Conservation (phyloP, 768 basidiomycete genomes). For the Phaeotremella fagi region DNA sequence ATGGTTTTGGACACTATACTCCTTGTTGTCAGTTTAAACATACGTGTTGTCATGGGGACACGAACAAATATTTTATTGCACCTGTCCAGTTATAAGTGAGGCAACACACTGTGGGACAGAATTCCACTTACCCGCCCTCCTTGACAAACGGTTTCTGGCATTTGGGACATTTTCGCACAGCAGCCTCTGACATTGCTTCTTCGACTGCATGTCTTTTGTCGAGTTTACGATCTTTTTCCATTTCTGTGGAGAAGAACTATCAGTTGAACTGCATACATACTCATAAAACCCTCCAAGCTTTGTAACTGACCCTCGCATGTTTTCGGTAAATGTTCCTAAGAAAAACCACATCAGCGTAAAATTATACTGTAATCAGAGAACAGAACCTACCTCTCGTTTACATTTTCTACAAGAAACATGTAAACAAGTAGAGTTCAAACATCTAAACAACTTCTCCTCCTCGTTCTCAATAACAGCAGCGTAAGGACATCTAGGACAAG, state of each 20-base stretch:
- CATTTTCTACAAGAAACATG: conserved; percentile 74
- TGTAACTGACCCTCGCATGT: conserved; percentile 43
- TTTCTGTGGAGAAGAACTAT: conserved; percentile 51
- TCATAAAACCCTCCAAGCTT: too few species aligned
- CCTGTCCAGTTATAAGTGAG: not conserved
- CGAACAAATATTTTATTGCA: conserved; percentile 74
- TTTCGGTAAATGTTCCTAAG: conserved; percentile 48
- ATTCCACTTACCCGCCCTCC: conserved; percentile 32
- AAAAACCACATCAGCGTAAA: not conserved
- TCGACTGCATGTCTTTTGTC: conserved; percentile 75
- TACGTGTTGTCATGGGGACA: too few species aligned
- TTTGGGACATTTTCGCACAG: conserved; percentile 83
- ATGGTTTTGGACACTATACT: too few species aligned
- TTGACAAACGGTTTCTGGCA: conserved; percentile 62
- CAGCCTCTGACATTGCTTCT: conserved; percentile 85
- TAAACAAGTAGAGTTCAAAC: conserved; percentile 59
- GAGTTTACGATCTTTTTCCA: conserved; percentile 67
- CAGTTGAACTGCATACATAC: too few species aligned
- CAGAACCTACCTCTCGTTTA: conserved; percentile 60
- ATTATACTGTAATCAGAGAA: too few species aligned
- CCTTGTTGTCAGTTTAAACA: too few species aligned
- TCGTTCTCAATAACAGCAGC: conserved; percentile 69
- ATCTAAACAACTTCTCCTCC: conserved; percentile 61
- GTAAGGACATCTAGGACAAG: conserved; percentile 87
- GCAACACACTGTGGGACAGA: not conserved